Base-by-base conservation (phyloP, 176 grass and related monocot genomes). In the Calamus simplicifolius region DNA sequence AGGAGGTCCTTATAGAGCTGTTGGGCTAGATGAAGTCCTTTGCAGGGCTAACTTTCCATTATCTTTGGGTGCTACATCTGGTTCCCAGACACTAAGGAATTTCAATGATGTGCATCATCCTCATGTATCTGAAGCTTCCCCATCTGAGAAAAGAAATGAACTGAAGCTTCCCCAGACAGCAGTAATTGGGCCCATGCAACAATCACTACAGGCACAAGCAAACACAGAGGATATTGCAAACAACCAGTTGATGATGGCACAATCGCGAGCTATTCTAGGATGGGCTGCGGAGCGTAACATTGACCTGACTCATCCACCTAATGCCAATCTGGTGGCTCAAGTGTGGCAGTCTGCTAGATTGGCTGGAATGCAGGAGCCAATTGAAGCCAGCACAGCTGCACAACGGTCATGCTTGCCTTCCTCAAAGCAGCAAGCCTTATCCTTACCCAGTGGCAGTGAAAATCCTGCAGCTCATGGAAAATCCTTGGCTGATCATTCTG, bases 321-420 rank as follows among this genome's bases (percentile, higher is more conserved):
- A n/a, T n/a, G n/a, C n/a, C n/a, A n/a, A n/a, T n/a, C n/a, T n/a
- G n/a, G n/a, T n/a, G n/a, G n/a, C n/a, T n/a, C n/a, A n/a, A n/a
- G n/a, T n/a, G n/a, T n/a, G n/a, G n/a, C n/a, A 90, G 63, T 64
- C 70, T 4, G 70, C 49, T 53, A 84, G 73, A 35, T 75, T 83
- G 81, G 63, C 88, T 54, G 70, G 78, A 54, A 65, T 84, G 64
- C 91, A 87, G 71, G 84, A 85, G 74, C 80, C 81, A 72, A 81
- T 69, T 18, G 80, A 89, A 59, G 59, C 76, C 58, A 75, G 64
- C 61, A 73, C 83, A 57, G 54, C 58, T 55, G 56, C 73, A 63
- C 78, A 77, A 19, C 85, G 86, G 49, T 68, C 74, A 68, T 16
- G 62, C 27, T 56, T 68, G 50, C 65, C 27, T 16, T 7, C 65